Evolutionary conservation across 2,329 filamentous ascomycete genomes (phyloP).

Genomic region (Botrytis medusae): DNA sequence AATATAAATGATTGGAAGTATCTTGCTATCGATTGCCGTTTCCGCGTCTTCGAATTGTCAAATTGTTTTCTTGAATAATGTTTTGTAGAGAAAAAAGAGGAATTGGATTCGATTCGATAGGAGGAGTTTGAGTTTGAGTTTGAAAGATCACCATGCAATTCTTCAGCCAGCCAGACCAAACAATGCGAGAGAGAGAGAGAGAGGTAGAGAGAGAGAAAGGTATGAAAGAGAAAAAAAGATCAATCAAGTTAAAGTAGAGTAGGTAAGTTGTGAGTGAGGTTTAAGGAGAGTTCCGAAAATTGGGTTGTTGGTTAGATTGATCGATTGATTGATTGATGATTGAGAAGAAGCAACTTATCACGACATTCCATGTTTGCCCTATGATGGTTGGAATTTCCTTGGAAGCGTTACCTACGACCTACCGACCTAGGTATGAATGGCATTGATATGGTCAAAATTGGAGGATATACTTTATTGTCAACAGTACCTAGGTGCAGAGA

Average conservation of each 20-base stretch:
- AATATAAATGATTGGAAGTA: neutral
- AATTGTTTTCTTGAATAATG: neutral
- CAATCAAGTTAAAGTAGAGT: neutral
- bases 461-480: conserved; percentile 11
- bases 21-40: neutral
- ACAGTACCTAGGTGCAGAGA: too few relatives aligned
- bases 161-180: neutral
- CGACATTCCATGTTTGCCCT: neutral
- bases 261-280: neutral
- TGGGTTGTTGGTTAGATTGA: neutral
- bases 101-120: neutral
- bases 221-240: neutral
- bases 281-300: conserved; percentile 5
- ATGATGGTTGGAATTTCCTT: neutral
- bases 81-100: neutral
- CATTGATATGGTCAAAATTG: neutral
- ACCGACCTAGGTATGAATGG: neutral
- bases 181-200: neutral
- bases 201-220: neutral
- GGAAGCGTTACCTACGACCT: neutral
- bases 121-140: neutral
- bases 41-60: neutral
- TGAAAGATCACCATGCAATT: neutral
- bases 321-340: neutral
- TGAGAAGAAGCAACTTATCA: conserved; percentile 7